Conservation (phyloP, 2,329 filamentous ascomycete species). For the Talaromyces pinophilus region DNA sequence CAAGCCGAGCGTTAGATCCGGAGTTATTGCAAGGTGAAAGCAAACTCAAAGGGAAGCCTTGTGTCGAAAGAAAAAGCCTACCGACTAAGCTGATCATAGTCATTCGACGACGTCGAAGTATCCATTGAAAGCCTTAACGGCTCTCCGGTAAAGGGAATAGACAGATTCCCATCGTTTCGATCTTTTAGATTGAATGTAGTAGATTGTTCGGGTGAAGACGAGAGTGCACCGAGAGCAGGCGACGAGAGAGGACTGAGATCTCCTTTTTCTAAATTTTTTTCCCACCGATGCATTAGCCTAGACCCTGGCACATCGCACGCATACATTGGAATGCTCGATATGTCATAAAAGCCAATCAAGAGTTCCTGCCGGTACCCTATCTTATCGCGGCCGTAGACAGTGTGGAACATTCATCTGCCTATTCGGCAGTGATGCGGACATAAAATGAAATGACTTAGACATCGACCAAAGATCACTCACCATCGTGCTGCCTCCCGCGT, state of each 20-base stretch:
- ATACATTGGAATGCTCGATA: conserved; percentile 22
- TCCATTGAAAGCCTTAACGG: conserved; percentile 75
- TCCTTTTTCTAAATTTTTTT: conserved; percentile 30
- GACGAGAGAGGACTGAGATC: conserved; percentile 43
- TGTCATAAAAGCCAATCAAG: conserved; percentile 18
- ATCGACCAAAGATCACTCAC: conserved; percentile 34
- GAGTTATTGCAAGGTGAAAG: conserved; percentile 12
- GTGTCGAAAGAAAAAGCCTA: conserved; percentile 40
- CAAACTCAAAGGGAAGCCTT: neutral
- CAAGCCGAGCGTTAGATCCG: conserved; percentile 21
- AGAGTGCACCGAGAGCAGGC: conserved; percentile 39
- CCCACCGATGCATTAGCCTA: conserved; percentile 14
- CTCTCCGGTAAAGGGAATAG: conserved; percentile 54
- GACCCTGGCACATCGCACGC: conserved; percentile 16
- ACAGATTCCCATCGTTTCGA: conserved; percentile 53
- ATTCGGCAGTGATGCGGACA: neutral
- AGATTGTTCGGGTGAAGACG: conserved; percentile 39
- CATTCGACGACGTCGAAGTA: conserved; percentile 57
- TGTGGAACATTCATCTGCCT: conserved; percentile 3
- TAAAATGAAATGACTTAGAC: neutral
- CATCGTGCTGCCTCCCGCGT: conserved; percentile 40
- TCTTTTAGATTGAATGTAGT: conserved; percentile 48
- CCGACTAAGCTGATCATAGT: conserved; percentile 74
- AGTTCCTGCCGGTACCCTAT: conserved; percentile 11
- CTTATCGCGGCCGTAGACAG: conserved; percentile 18